Evolutionary conservation across 1,139 yeast species (phyloP), one percentile per base, ranked within the genome.

Genomic region (Nakaseomyces bracarensis): DNA sequence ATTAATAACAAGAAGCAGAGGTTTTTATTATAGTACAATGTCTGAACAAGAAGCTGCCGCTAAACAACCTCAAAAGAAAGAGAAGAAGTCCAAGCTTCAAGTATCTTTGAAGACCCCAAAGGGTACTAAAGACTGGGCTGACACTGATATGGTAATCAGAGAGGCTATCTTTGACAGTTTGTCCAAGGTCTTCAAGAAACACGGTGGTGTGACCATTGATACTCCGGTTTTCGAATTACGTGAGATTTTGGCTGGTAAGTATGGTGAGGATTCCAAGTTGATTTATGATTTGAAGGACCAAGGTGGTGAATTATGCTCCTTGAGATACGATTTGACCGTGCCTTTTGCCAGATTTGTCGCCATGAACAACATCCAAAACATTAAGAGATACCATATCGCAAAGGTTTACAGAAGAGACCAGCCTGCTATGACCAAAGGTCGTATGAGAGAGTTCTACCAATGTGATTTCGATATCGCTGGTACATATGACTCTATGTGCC

Each of bases 371-470:
- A 75, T 91, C 49, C 82, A 85, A 55, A 77, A 72, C 60, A 91
- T 91, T 66, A 91, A 91, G 68, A 75, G 98, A 61, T 91, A 79
- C 65, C 98, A 91, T 68, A 85, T 91, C 52, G 98, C 98, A 54
- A 91, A 91, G 66, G 98, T 91, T 43, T 91, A 91, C 68, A 78
- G 98, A 69, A 82, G 98, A 68, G 98, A 91, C 63, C 98, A 91
- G 66, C 98, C 98, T 4, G 98, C 98, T 13, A 91, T 91, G 98
- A 89, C 97, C 45, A 91, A 91, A 66, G 98, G 98, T 46, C 79
- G 98, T 67, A 91, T 91, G 98, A 82, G 98, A 74, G 98, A 91
- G 66, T 91, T 91, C 58, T 91, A 91, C 67, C 98, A 91, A 68
- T 91, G 98, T 70, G 98, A 91, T 69, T 84, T 91, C 57, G 98